A percentile compares a stretch with the other conserved stretches of the same genome.
Evolutionary conservation across 176 grass and related monocot genomes (phyloP).

Genomic region (Triticum monococcum): DNA sequence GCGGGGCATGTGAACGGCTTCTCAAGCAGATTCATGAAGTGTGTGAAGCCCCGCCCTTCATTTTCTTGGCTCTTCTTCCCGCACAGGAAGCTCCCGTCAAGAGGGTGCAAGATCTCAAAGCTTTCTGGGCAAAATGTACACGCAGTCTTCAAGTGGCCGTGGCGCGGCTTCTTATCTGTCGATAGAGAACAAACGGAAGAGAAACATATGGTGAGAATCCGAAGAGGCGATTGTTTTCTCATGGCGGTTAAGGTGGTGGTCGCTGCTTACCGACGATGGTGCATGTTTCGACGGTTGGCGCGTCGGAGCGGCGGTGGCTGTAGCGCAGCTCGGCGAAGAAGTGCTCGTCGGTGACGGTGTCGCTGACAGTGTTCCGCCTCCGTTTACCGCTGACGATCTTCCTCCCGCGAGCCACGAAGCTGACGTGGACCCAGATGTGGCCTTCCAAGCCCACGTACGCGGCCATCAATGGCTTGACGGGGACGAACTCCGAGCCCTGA

Average conservation of each 20-base stretch:
- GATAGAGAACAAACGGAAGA: not conserved
- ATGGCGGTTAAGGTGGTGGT: not conserved
- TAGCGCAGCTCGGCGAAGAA: slow-evolving; percentile 29
- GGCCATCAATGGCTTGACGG: slow-evolving; percentile 25
- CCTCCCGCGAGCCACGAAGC: slow-evolving; percentile 16
- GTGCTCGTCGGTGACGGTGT: not conserved
- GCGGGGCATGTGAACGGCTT: not conserved
- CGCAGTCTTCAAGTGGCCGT: not conserved
- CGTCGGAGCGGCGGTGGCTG: not conserved
- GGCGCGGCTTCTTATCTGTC: not conserved
- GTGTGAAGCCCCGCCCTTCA: not conserved
- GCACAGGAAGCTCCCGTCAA: not conserved
- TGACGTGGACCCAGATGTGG: slow-evolving; percentile 11
- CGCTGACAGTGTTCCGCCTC: not conserved
- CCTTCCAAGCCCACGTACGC: not conserved
- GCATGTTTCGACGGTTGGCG: not conserved
- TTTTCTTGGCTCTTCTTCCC: not conserved
- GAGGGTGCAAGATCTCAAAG: not conserved
- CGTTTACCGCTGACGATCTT: not conserved
- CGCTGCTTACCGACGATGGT: not conserved
- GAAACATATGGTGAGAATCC: not conserved
- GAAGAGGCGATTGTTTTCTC: not conserved
- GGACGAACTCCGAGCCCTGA: not conserved
- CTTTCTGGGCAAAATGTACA: not conserved
- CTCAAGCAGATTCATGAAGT: slow-evolving; percentile 14